Base-by-base conservation (phyloP, 2,329 filamentous ascomycete genomes). In the Tolypocladium pustulatum region DNA sequence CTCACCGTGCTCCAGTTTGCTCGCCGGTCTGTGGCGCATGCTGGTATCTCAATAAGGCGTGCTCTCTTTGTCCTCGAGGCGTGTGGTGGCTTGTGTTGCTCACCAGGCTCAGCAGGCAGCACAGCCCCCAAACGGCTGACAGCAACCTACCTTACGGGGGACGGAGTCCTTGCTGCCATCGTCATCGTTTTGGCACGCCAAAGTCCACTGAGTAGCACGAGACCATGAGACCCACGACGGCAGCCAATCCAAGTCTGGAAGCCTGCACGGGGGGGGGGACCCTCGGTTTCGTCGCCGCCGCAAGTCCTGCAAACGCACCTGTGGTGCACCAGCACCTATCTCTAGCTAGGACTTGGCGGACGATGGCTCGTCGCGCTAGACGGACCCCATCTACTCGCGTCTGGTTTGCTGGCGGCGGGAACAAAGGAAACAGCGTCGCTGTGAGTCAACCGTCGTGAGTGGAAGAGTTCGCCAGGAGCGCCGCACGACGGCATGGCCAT, bases 91-190 rank as follows among this genome's bases (percentile, higher is more conserved):
- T 52, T 58, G 49, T 58, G 40, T 55, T 49, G 57, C 57, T 51
- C 30, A 41, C 56, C 57, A 61, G 59, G 57, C 57, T 51, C 27
- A 27, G 51, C 57, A 61, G 59, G 58, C 60, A 61, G 58, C 60
- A 61, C 60, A 60, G 60, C 60, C 60, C 38, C 30, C 27, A 38
- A 34, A 52, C 55, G 53, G 60, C 60, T 61, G 60, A 61, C 20
- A 12, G 20, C 38, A n/a, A 40, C 36, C 22, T 32, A 15, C 32
- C n/a, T 25, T 15, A n/a, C 25, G 30, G 54, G n/a, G 30, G 36
- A 55, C 30, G 41, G 37, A 34, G 4, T 8, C 34, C 49, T 46
- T 54, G 52, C 40, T 43, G 52, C 51, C 32, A 38, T 41, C 52
- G 34, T 40, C 49, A 56, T 56, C 27, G 41, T 34, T 41, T 36